Evolutionary conservation across 2,329 filamentous ascomycete genomes (phyloP).

Genomic region (Diatrype stigma): DNA sequence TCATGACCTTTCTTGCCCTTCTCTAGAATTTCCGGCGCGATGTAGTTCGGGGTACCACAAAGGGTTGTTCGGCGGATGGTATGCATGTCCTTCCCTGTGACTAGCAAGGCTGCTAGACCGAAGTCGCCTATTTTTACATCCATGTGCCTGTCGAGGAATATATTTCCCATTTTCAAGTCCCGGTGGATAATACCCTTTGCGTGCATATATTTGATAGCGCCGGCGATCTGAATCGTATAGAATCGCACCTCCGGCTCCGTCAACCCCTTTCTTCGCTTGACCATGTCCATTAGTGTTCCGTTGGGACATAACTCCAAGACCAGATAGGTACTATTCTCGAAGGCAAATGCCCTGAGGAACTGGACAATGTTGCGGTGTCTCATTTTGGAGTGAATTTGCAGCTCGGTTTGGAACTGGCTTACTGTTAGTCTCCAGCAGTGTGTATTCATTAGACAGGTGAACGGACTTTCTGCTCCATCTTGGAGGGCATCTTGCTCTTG

Average conservation of each 20-base stretch:
- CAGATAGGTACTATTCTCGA: conserved; percentile 84
- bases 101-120: conserved; percentile 83
- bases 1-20: conserved; percentile 94
- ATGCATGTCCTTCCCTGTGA: conserved; percentile 86
- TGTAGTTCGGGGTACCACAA: conserved; percentile 97
- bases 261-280: conserved; percentile 83
- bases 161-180: conserved; percentile 96
- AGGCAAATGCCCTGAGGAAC: conserved; percentile 91
- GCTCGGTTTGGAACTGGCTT: conserved; percentile 68
- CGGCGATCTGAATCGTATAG: conserved; percentile 91
- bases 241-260: conserved; percentile 92
- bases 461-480: conserved; percentile 77
- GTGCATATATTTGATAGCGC: conserved; percentile 97
- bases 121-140: conserved; percentile 98
- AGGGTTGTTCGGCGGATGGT: conserved; percentile 83
- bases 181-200: conserved; percentile 92
- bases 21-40: conserved; percentile 92
- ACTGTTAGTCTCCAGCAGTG: neutral
- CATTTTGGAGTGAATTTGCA: conserved; percentile 98
- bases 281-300: conserved; percentile 95
- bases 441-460: conserved; percentile 3
- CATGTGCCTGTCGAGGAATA: conserved; percentile 92
- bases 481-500: conserved; percentile 74
- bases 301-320: conserved; percentile 93
- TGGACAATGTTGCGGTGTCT: conserved; percentile 92